Conservation (phyloP, 208 protist genomes). For the Acanthamoeba triangularis region DNA sequence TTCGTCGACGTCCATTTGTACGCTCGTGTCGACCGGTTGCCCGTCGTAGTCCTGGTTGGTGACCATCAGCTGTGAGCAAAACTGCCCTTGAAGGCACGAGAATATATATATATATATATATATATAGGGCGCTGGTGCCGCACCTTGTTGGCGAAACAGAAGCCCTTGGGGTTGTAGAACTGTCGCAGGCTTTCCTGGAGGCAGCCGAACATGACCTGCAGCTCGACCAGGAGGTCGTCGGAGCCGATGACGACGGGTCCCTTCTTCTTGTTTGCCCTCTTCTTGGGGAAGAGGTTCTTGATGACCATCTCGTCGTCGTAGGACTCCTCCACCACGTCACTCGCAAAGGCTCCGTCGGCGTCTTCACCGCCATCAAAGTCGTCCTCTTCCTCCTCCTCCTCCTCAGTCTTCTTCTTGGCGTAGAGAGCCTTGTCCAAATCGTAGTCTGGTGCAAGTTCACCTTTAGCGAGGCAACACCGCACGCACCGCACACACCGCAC, state of each 20-base stretch:
- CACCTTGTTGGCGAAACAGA: constrained; percentile 82
- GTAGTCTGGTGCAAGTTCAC: background rate
- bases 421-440: background rate
- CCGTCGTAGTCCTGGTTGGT: constrained; percentile 84
- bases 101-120: no score
- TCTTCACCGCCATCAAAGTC: background rate
- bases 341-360: background rate
- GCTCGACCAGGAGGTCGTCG: constrained; percentile 70
- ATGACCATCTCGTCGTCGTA: constrained; percentile 37
- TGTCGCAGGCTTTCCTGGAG: constrained; percentile 83
- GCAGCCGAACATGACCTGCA: constrained; percentile 85
- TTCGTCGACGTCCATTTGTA: constrained; percentile 90
- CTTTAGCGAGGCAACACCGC: background rate
- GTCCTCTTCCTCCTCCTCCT: background rate
- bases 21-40: constrained; percentile 74
- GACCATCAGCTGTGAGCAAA: background rate
- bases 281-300: constrained; percentile 14
- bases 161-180: constrained; percentile 85
- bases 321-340: background rate
- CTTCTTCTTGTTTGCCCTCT: background rate
- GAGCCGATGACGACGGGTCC: constrained; percentile 63
- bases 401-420: background rate
- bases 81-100: no score
- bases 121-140: no score
- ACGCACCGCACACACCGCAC: no score